These are phyloP conservation scores for Penicillium brevicompactum DNA, from an alignment of 2,329 filamentous ascomycete genomes.

Conservation along the genomic window DNA sequence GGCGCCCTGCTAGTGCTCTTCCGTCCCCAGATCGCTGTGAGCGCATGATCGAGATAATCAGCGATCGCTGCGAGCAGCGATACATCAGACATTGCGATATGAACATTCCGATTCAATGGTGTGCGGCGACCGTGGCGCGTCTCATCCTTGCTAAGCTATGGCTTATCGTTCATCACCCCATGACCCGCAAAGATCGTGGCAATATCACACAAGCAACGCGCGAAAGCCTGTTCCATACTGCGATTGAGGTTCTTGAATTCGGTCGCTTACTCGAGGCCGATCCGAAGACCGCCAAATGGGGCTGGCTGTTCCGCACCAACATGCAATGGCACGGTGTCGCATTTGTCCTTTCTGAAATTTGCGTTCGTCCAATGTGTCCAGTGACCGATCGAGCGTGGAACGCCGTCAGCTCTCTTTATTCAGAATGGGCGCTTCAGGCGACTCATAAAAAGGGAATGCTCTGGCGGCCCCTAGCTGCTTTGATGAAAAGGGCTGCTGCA, in stretches of 20 bases:
- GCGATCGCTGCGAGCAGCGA: conserved; percentile 56
- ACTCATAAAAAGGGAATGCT: conserved; percentile 57
- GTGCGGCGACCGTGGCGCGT: conserved; percentile 67
- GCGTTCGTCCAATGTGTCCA: conserved; percentile 58
- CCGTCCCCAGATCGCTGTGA: conserved; percentile 40
- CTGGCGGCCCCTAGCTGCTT: conserved; percentile 64
- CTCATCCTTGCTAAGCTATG: conserved; percentile 78
- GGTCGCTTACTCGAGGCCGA: conserved; percentile 67
- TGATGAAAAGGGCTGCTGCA: conserved; percentile 61
- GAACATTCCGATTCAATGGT: conserved; percentile 63
- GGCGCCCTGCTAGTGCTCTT: conserved; percentile 14
- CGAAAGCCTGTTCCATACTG: conserved; percentile 70
- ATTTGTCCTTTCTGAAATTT: conserved; percentile 63
- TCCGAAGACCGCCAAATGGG: conserved; percentile 62
- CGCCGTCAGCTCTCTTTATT: conserved; percentile 53
- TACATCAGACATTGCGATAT: conserved; percentile 58
- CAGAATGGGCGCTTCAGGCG: conserved; percentile 36
- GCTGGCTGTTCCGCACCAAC: conserved; percentile 66
- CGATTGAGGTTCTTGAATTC: conserved; percentile 75
- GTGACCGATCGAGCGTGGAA: conserved; percentile 63
- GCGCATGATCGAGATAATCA: conserved; percentile 54
- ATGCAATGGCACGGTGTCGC: conserved; percentile 68
- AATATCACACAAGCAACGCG: conserved; percentile 64
- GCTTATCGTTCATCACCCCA: conserved; percentile 74
- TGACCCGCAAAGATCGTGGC: conserved; percentile 61